Evolutionary conservation across 345 rosid species (phyloP).

Genomic region (rapeseed (Brassica napus)): Da-Ae NC_063437.1:19709501-19710000

Average conservation of each 20-base stretch:
- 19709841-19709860: background rate
- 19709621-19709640: background rate
- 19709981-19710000: conserved; percentile 25
- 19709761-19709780: background rate
- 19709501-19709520: background rate
- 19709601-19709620: background rate
- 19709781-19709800: background rate
- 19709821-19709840: background rate
- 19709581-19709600: background rate
- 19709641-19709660: background rate
- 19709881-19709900: background rate
- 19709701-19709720: background rate
- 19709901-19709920: background rate
- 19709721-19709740: background rate
- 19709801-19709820: background rate
- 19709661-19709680: background rate
- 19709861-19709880: background rate
- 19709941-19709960: background rate
- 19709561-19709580: background rate
- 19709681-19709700: background rate
- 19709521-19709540: background rate
- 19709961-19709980: background rate
- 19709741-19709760: background rate
- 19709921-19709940: too few species aligned
- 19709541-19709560: background rate